Evolutionary conservation across 192 early-diverging fungal genomes (phyloP), one percentile per base, ranked within the genome.

Genomic region (Backusella sp.): DNA sequence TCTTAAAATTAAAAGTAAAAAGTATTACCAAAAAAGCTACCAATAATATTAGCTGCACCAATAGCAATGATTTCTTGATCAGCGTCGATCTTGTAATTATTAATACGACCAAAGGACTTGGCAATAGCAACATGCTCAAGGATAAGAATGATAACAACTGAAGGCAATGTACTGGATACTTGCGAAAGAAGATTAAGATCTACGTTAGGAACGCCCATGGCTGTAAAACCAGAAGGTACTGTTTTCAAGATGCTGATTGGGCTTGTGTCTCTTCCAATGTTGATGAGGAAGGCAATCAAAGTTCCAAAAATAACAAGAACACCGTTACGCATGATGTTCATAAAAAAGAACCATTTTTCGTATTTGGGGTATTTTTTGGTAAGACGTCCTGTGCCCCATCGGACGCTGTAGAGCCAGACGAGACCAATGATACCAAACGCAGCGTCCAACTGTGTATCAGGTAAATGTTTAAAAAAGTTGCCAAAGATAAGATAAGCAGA

Each of bases 21-120:
- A 83, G 86, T 84, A 39, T 7, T 69, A 72, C 92, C 90, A 86
- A 93, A 92, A 74, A 90, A 73, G 49, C 94, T 87, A 34, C 92
- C 96, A 86, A 94, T 95, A 21, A 91, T 90, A 84, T 96, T 95
- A 72, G 89, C 84, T 70, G 96, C 91, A 7, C 85, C 76, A 68
- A 94, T 87, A 5, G 97, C 94, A 73, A 97, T 88, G 26, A 96
- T 79, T 82, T 98, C 97, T 86, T 98, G 96, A 84, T 93, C 95
- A 71, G 93, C 82, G 68, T 83, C 83, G 23, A 89, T 80, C 42
- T 83, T 88, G 85, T 98, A 98, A 66, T 94, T 90, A 85, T 95
- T 93, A 69, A 91, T 80, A 59, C 94, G 88, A 32, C 93, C 96
- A 87, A 95, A 97, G 5, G 92, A 91, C 85, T 96, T 96, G 74